Evolutionary conservation across 345 rosid species (phyloP), one percentile per base, ranked within the genome.

Genomic region (Hibiscus mutabilis): DNA sequence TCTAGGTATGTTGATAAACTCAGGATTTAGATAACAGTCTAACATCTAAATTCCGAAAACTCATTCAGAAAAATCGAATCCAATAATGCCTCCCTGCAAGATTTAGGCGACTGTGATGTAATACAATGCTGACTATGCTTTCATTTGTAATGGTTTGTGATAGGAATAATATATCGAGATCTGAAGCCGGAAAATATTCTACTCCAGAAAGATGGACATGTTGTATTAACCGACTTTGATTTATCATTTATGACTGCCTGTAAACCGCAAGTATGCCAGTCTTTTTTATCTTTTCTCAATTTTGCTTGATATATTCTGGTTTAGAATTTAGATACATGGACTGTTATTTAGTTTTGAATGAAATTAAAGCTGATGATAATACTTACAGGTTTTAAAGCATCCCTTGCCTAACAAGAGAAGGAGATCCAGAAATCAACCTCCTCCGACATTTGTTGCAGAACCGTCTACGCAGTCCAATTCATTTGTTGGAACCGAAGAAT

Each of bases 131-230:
- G 37, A 57, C 68, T 59, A 25, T 62, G 13, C 25, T 63, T 58
- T 53, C 60, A 3, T 15, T 55, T 33, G 46, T 51, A n/a, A 33
- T 63, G 57, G 13, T 51, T 37, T 70, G 15, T 14, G 66, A 68
- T 74, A 95, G 99, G 99, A 76, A 90, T 95, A 33, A 81, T 90
- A 55, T 92, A 95, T 55, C 88, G 97, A 70, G 99, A 95, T 79
- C 76, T 95, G 74, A 95, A 95, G 91, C 99, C 97, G 57, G 99
- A 95, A 80, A 95, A 95, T 76, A 86, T 95, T 71, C 79, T 95
- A 72, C 85, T 95, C 72, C 86, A 85, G 78, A 85, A 87, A 82
- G 95, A 92, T 59, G 99, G 99, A 9, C 97, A 92, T 75, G 59
- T 88, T 47, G 84, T 92, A 59, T 73, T 95, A 77, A 87, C 93